phyloP scores from a whole-genome alignment of 768 basidiomycete species.

The Calocera cornea region DNA sequence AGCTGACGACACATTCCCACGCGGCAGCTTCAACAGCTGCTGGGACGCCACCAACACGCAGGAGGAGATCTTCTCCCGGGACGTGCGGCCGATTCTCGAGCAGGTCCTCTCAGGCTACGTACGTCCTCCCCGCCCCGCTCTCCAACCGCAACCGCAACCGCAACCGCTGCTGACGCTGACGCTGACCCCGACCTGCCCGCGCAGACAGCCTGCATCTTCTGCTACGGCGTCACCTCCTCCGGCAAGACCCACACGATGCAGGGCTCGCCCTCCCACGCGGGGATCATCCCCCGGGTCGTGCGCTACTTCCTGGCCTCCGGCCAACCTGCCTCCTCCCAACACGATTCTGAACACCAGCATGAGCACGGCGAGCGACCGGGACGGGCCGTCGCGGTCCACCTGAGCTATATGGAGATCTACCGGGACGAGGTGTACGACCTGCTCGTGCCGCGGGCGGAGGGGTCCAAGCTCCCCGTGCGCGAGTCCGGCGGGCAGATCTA shows the following conservation, averaged over 20 bases:
- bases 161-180: too few species aligned
- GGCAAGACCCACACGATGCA: conserved; percentile 94
- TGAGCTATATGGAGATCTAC: conserved; percentile 33
- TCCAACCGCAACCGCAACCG: neutral
- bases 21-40: conserved; percentile 52
- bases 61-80: conserved; percentile 60
- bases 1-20: neutral
- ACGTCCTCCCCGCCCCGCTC: conserved; percentile 21
- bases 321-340: too few species aligned
- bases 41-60: conserved; percentile 59
- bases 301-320: neutral
- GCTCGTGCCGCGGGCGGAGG: conserved; percentile 36
- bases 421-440: conserved; percentile 86
- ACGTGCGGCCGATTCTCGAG: conserved; percentile 66
- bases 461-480: conserved; percentile 38
- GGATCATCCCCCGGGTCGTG: conserved; percentile 72
- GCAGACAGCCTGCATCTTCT: conserved; percentile 76
- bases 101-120: conserved; percentile 66
- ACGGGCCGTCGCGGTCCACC: neutral
- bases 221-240: conserved; percentile 82
- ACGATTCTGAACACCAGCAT: too few species aligned
- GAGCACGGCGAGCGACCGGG: too few species aligned
- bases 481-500: conserved; percentile 38
- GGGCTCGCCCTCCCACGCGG: conserved; percentile 56
- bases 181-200: too few species aligned